A percentile compares a stretch with the other conserved stretches of the same genome.
phyloP scores from a whole-genome alignment of 805 yeast species.

The Candida boidinii region DNA sequence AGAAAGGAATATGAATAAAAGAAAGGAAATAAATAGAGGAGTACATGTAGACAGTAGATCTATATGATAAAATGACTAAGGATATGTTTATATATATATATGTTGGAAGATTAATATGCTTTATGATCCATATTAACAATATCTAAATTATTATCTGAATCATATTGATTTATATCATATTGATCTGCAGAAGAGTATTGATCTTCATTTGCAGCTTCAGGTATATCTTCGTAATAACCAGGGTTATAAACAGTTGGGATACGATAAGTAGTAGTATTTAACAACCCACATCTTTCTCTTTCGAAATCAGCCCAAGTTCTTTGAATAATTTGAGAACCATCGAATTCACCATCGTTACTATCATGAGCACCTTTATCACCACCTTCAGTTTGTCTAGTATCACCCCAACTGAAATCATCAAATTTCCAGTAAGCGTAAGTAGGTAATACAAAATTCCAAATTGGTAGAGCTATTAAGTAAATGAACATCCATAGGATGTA shows the following conservation, averaged over 20 bases:
- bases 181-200: too few relatives aligned
- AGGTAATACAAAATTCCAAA: constrained; percentile 89
- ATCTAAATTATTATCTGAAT: constrained; percentile 2
- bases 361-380: constrained; percentile 65
- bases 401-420: constrained; percentile 97
- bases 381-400: constrained; percentile 71
- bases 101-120: too few relatives aligned
- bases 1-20: too few relatives aligned
- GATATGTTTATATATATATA: too few relatives aligned
- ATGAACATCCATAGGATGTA: constrained; percentile 74
- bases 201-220: constrained; percentile 1
- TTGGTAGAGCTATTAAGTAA: constrained; percentile 75
- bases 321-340: constrained; percentile 84
- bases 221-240: constrained; percentile 8
- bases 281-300: constrained; percentile 37
- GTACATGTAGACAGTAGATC: too few relatives aligned
- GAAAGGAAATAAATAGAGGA: too few relatives aligned
- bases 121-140: constrained; percentile 8
- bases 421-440: constrained; percentile 88
- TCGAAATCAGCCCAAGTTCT: constrained; percentile 94
- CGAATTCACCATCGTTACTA: constrained; percentile 73
- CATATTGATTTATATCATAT: too few relatives aligned
- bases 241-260: constrained; percentile 20
- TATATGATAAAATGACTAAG: too few relatives aligned
- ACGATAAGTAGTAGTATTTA: constrained; percentile 7